phyloP scores from a whole-genome alignment of 73 alveolate species.

The Durusdinium trenchii region DNA sequence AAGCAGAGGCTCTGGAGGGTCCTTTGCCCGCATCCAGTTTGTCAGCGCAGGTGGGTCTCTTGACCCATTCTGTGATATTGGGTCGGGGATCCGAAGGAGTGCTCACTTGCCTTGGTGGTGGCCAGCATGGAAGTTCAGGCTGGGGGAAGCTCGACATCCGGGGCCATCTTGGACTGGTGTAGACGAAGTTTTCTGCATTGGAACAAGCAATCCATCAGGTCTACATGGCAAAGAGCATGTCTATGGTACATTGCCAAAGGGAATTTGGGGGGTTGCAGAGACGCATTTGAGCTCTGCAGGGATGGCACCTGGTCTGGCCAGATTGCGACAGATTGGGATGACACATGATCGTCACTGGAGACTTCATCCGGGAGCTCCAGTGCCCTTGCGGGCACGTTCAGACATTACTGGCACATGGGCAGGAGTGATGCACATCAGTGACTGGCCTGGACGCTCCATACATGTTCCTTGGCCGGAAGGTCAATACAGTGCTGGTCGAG shows the following conservation, averaged over 20 bases:
- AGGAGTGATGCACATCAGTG: not conserved
- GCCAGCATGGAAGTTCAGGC: not conserved
- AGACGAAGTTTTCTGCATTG: not conserved
- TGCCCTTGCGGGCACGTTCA: not conserved
- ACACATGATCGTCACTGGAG: not conserved
- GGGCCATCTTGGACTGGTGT: too few relatives aligned
- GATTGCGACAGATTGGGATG: not conserved
- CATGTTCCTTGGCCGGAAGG: not conserved
- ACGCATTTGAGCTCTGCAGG: not conserved
- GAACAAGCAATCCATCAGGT: not conserved
- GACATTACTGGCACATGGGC: not conserved
- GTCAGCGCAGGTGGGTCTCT: too few relatives aligned
- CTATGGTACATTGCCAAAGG: not conserved
- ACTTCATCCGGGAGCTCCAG: not conserved
- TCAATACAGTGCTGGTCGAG: not conserved
- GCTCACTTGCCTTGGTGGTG: not conserved
- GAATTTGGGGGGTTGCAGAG: not conserved
- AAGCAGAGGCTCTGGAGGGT: too few relatives aligned
- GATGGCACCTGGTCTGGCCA: not conserved
- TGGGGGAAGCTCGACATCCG: not conserved
- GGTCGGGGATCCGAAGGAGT: not conserved
- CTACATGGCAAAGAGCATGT: not conserved
- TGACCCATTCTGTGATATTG: too few relatives aligned
- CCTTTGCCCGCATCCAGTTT: too few relatives aligned
- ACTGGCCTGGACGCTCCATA: not conserved